Percentiles rank a stretch among this genome's conserved stretches.
Evolutionary conservation across 2,329 filamentous ascomycete species (phyloP).

Genomic region (Alternaria triticimaculans): DNA sequence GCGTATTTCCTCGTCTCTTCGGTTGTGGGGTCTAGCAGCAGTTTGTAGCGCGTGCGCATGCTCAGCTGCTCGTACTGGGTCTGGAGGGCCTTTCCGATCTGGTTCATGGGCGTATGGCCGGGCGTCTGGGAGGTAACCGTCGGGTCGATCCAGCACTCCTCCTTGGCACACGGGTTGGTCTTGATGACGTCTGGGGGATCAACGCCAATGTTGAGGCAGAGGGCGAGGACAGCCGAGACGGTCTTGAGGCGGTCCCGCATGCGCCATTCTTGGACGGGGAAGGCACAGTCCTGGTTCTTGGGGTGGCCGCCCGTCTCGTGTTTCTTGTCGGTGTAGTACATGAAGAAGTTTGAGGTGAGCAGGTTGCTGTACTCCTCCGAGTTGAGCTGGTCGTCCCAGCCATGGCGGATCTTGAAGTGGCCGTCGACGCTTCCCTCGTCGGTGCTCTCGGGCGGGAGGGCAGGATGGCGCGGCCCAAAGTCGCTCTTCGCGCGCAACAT

Average conservation of each 20-base stretch:
- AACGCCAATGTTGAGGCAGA: slow-evolving; percentile 96
- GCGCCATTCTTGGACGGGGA: slow-evolving; percentile 87
- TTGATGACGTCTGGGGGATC: slow-evolving; percentile 97
- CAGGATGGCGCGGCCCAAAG: slow-evolving; percentile 57
- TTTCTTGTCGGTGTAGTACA: slow-evolving; percentile 98
- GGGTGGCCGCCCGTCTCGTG: slow-evolving; percentile 94
- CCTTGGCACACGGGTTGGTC: slow-evolving; percentile 88
- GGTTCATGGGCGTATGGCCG: slow-evolving; percentile 81
- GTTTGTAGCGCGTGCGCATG: slow-evolving; percentile 95
- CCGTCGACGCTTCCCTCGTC: slow-evolving; percentile 57
- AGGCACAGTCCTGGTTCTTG: slow-evolving; percentile 61
- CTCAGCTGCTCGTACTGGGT: slow-evolving; percentile 95
- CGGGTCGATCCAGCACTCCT: slow-evolving; percentile 97
- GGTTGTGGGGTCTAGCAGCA: slow-evolving; percentile 93
- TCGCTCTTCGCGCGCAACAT: slow-evolving; percentile 66
- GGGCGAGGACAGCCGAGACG: slow-evolving; percentile 89
- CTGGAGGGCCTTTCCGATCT: slow-evolving; percentile 95
- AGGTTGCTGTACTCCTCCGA: slow-evolving; percentile 88
- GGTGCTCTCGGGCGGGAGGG: slow-evolving; percentile 34
- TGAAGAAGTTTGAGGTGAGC: slow-evolving; percentile 92
- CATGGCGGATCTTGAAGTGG: slow-evolving; percentile 73
- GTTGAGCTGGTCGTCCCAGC: slow-evolving; percentile 91
- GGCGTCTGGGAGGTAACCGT: slow-evolving; percentile 74
- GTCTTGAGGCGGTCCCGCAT: slow-evolving; percentile 97
- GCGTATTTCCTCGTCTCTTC: slow-evolving; percentile 98